Evolutionary conservation across 345 rosid species (phyloP).

Genomic region (Melaleuca quinquenervia): DNA sequence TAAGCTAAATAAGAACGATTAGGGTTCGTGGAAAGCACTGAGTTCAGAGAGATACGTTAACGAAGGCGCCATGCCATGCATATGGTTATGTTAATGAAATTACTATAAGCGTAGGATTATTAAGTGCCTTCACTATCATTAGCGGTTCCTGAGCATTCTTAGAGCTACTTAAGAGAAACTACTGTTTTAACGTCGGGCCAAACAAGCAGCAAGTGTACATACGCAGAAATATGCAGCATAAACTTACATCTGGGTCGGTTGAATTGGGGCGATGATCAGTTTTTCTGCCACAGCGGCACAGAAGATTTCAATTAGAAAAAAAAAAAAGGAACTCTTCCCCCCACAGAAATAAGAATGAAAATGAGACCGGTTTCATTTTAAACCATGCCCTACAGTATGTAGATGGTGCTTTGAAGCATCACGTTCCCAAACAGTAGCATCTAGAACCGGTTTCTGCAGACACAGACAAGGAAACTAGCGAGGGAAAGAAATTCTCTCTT

Average conservation of each 20-base stretch:
- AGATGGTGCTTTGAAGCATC: neutral
- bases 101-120: no score
- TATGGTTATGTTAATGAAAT: neutral
- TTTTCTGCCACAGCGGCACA: neutral
- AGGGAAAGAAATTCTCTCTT: neutral
- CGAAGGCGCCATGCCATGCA: neutral
- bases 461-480: neutral
- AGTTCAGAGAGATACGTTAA: neutral
- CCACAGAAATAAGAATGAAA: neutral
- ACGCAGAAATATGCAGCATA: neutral
- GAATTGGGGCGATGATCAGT: neutral
- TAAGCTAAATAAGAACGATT: neutral
- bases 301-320: neutral
- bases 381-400: neutral
- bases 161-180: neutral
- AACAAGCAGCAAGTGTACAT: neutral
- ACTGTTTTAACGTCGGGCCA: neutral
- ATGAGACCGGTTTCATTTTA: neutral
- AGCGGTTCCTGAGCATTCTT: neutral
- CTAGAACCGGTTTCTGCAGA: neutral
- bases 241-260: neutral
- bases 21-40: neutral
- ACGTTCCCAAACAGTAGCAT: neutral
- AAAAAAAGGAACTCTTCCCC: neutral
- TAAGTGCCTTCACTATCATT: neutral